Percentiles rank a stretch among this genome's conserved stretches.
phyloP scores from a whole-genome alignment of 257 asterid genomes.

The Salvia splendens region DNA sequence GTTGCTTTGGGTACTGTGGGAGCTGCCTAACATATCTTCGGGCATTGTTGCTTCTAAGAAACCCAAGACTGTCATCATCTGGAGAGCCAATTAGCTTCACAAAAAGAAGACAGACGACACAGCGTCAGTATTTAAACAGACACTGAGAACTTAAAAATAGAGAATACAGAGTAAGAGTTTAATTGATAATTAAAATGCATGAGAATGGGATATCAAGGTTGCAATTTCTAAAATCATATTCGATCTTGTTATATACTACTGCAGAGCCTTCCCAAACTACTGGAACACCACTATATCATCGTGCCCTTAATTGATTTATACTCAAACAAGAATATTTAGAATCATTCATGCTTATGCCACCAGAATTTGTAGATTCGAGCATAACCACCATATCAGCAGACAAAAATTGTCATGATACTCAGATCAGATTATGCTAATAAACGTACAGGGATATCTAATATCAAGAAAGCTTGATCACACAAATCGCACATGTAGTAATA shows the following conservation, averaged over 20 bases:
- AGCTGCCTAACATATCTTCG: constrained; percentile 62
- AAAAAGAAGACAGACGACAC: constrained; percentile 16
- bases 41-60: constrained; percentile 60
- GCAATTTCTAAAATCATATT: neutral
- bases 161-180: neutral
- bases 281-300: neutral
- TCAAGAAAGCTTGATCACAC: no score
- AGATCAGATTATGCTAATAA: neutral
- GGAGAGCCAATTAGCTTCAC: constrained; percentile 59
- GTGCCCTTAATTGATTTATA: neutral
- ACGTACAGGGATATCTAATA: neutral
- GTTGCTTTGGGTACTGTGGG: constrained; percentile 59
- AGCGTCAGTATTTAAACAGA: constrained; percentile 25
- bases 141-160: neutral
- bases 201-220: neutral
- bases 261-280: constrained; percentile 3
- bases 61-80: constrained; percentile 63
- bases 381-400: neutral
- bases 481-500: neutral
- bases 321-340: neutral
- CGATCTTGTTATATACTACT: constrained; percentile 1
- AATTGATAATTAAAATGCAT: neutral
- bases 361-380: neutral
- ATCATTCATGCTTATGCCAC: neutral
- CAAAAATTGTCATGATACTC: neutral